Percentiles rank a stretch among this genome's conserved stretches.
phyloP scores from a whole-genome alignment of 2,329 filamentous ascomycete genomes.

The Dactylellina parvicollis region DNA sequence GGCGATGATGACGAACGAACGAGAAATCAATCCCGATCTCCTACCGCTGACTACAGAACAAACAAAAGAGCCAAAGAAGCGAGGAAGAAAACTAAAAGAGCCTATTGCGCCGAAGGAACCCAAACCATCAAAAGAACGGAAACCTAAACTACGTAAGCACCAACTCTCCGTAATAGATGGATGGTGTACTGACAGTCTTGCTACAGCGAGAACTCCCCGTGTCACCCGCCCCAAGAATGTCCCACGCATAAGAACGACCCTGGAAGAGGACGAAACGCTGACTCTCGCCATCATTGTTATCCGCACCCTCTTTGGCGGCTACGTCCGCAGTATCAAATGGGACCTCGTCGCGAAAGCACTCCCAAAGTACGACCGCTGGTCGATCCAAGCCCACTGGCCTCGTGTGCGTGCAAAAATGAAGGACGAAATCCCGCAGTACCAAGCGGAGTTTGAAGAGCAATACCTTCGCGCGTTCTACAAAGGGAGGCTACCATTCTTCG shows the following conservation, averaged over 20 bases:
- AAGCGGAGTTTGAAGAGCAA: slow-evolving; percentile 49
- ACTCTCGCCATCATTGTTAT: slow-evolving; percentile 51
- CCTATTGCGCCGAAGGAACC: neutral
- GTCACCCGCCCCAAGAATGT: slow-evolving; percentile 44
- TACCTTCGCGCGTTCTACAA: slow-evolving; percentile 47
- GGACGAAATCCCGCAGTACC: slow-evolving; percentile 49
- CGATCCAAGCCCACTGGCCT: slow-evolving; percentile 44
- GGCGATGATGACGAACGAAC: slow-evolving; percentile 31
- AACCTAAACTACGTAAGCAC: slow-evolving; percentile 25
- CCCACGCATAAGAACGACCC: slow-evolving; percentile 46
- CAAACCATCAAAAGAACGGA: slow-evolving; percentile 17
- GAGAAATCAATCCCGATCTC: slow-evolving; percentile 32
- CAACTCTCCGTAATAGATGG: neutral
- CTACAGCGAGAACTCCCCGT: slow-evolving; percentile 16
- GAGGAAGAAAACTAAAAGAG: slow-evolving; percentile 22
- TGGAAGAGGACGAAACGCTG: slow-evolving; percentile 50
- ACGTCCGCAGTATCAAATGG: slow-evolving; percentile 51
- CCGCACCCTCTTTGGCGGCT: slow-evolving; percentile 48
- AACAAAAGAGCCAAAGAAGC: slow-evolving; percentile 21
- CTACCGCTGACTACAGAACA: slow-evolving; percentile 10
- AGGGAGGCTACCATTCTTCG: slow-evolving; percentile 44
- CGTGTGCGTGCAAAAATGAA: slow-evolving; percentile 48
- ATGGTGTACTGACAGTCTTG: neutral
- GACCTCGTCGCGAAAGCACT: slow-evolving; percentile 45
- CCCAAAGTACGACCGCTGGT: slow-evolving; percentile 43